Conservation (phyloP, 2,329 filamentous ascomycete species). For the Sporothrix dimorphospora region DNA sequence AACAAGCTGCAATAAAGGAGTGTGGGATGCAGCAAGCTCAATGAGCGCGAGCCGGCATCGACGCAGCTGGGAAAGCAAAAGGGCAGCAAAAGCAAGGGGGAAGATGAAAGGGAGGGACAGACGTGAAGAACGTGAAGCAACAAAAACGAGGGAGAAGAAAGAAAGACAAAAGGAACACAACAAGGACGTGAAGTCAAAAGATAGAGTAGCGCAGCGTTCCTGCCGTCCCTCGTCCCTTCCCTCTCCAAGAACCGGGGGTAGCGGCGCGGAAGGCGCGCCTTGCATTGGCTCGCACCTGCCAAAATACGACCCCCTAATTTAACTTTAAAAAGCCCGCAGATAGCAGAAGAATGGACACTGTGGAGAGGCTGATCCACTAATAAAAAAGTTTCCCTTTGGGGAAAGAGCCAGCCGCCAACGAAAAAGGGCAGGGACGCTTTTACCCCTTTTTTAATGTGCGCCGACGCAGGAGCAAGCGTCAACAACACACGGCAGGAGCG, state of each 20-base stretch:
- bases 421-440: background rate
- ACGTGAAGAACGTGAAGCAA: conserved; percentile 9
- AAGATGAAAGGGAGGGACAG: background rate
- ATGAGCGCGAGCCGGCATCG: background rate
- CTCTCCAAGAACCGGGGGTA: background rate
- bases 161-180: background rate
- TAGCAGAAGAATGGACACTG: conserved; percentile 4
- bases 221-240: conserved; percentile 10
- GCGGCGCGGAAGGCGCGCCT: conserved; percentile 1
- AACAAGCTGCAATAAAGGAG: background rate
- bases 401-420: background rate
- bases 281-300: conserved; percentile 12
- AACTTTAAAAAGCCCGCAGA: conserved; percentile 19
- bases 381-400: conserved; percentile 7
- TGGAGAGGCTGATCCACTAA: conserved; percentile 7
- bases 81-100: background rate
- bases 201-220: conserved; percentile 9
- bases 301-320: conserved; percentile 19
- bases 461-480: background rate
- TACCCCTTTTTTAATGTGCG: conserved; percentile 17
- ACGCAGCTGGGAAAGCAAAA: background rate
- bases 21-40: background rate
- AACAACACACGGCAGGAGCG: background rate
- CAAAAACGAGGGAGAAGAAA: conserved; percentile 2
- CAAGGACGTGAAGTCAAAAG: conserved; percentile 1